Conservation (phyloP, 495 filamentous ascomycete genomes). For the Saxophila tyrrhenica region DNA sequence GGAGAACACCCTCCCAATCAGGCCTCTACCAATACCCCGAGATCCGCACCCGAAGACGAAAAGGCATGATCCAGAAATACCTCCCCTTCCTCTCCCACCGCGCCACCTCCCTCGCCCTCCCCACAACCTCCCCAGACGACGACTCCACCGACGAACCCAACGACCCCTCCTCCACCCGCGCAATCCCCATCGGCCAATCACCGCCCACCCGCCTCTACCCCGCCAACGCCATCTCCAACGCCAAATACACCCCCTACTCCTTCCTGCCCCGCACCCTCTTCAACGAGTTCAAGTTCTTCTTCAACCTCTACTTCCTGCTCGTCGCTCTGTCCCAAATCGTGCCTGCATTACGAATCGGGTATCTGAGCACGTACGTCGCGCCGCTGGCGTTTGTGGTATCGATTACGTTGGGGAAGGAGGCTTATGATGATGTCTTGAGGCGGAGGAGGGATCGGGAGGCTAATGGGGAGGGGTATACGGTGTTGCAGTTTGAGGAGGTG, state of each 20-base stretch:
- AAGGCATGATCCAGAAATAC: slow-evolving; percentile 3
- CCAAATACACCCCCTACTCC: slow-evolving; percentile 93
- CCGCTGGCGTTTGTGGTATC: slow-evolving; percentile 83
- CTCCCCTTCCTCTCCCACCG: neutral
- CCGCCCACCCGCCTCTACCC: slow-evolving; percentile 52
- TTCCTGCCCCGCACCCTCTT: slow-evolving; percentile 91
- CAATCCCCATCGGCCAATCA: slow-evolving; percentile 25
- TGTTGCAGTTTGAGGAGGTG: slow-evolving; percentile 51
- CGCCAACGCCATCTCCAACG: slow-evolving; percentile 87
- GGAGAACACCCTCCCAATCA: neutral
- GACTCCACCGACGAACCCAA: slow-evolving; percentile 12
- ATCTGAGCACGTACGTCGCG: slow-evolving; percentile 86
- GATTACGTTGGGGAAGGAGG: slow-evolving; percentile 92
- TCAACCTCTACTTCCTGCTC: slow-evolving; percentile 96
- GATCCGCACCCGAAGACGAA: neutral
- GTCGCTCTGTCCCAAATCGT: slow-evolving; percentile 91
- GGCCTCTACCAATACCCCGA: neutral
- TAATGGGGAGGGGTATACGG: slow-evolving; percentile 81
- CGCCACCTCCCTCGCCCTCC: neutral
- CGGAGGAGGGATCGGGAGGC: slow-evolving; percentile 82
- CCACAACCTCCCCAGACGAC: slow-evolving; percentile 8
- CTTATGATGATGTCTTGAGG: slow-evolving; percentile 81
- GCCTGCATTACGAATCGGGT: slow-evolving; percentile 79
- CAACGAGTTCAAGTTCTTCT: slow-evolving; percentile 99
- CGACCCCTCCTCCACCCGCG: slow-evolving; percentile 26